Evolutionary conservation across 805 yeast genomes (phyloP), one percentile per base, ranked within the genome.

Genomic region (Wickerhamiella galacta): DNA sequence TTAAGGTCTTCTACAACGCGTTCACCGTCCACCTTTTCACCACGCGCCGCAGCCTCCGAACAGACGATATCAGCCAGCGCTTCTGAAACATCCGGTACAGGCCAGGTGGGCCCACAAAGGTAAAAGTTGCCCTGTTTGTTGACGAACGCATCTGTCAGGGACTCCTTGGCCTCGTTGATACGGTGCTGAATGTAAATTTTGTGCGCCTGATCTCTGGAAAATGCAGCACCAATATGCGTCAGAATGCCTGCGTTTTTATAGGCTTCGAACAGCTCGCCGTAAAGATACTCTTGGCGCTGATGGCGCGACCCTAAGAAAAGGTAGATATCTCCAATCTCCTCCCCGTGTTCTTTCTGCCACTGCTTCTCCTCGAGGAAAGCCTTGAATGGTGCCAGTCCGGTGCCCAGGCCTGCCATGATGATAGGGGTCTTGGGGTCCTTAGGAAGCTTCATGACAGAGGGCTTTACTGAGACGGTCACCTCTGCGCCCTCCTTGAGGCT

Each of bases 81-180:
- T 28, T 75, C 77, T 33, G 94, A 79, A 47, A 87, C 79, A 54
- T 85, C 95, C 8, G 96, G 95, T 50, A 87, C 95, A 21, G 96
- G 96, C 96, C 96, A 87, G 2, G 95, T 87, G 27, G 96, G 96
- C 41, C 96, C 96, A 72, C 96, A 87, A 53, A 87, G 66, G 61
- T 87, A 87, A 70, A 87, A 87, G 17, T 83, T 75, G 37, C 96
- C 96, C 37, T 75, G 61, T 59, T 83, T 67, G 41, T 63, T 60
- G 28, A 74, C 76, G 56, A 87, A 71, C 32, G 94, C 85, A 27
- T 72, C 79, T 30, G 78, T 77, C 56, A 87, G 66, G 28, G 70
- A 75, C 33, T 63, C 66, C 48, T 81, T 59, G 37, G 72, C 68
- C 53, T 82, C 81, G 50, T 83, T 70, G 54, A 87, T 87, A 55